Evolutionary conservation across 129 eudicot genomes (phyloP).

Genomic region (Centaurea solstitialis): DNA sequence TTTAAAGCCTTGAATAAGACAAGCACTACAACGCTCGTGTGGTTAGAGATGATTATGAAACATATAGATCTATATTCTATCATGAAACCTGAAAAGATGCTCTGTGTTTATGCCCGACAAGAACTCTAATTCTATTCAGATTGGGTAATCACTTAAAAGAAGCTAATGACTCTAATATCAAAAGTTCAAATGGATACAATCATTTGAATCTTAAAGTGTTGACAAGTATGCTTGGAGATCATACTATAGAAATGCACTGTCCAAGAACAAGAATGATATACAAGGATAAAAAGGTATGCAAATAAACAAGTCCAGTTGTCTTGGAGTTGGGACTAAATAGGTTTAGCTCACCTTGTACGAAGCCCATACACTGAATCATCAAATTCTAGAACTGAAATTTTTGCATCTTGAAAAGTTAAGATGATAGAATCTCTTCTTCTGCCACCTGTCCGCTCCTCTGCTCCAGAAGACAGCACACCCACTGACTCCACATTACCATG

Average conservation of each 20-base stretch:
- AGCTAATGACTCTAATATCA: neutral
- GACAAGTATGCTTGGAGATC: neutral
- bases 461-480: slow-evolving; percentile 64
- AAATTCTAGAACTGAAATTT: slow-evolving; percentile 86
- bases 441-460: slow-evolving; percentile 60
- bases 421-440: slow-evolving; percentile 91
- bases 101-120: neutral
- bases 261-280: neutral
- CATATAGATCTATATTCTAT: neutral
- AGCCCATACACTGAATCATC: slow-evolving; percentile 90
- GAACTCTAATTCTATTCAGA: neutral
- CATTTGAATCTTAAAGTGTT: neutral
- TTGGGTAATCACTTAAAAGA: neutral
- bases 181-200: slow-evolving; percentile 1
- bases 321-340: neutral
- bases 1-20: neutral
- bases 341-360: slow-evolving; percentile 65
- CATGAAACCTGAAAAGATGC: neutral
- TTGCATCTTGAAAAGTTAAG: slow-evolving; percentile 84
- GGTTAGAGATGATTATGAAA: neutral
- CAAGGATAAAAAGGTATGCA: neutral
- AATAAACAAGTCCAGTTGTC: neutral
- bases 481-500: slow-evolving; percentile 94
- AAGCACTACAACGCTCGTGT: neutral
- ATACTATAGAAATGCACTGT: neutral